Base-by-base conservation (phyloP, 352 stramenopile species). In the Lagenidium sp. region DNA sequence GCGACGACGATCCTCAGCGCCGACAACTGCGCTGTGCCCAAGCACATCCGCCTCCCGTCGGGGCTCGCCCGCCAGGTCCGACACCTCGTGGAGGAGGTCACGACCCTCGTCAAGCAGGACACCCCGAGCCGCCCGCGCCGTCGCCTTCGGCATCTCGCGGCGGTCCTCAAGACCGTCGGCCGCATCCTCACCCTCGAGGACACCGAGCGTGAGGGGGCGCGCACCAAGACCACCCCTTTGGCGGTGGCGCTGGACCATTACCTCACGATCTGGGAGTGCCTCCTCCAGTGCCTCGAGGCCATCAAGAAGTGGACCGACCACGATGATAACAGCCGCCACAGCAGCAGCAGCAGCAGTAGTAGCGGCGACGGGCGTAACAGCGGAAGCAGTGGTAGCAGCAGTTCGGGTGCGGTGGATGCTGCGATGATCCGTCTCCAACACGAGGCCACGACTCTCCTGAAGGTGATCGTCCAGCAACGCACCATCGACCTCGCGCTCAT, bases 401-500 rank as follows among this genome's bases (percentile, higher is more conserved):
- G 51, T n/a, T n/a, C n/a, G n/a, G n/a, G n/a, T n/a, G n/a, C n/a
- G n/a, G n/a, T n/a, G n/a, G n/a, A n/a, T n/a, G n/a, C n/a, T n/a
- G n/a, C n/a, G n/a, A n/a, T n/a, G n/a, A n/a, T n/a, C n/a, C n/a
- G n/a, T n/a, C n/a, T n/a, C n/a, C n/a, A n/a, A n/a, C n/a, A n/a
- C n/a, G n/a, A n/a, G n/a, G n/a, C 55, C 19, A 40, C 76, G 21
- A 47, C 41, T 16, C 41, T 87, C 28, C 28, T 81, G 7, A 38
- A 55, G 11, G 35, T 72, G 19, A 61, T 85, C 21, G 50, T 78
- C 26, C 60, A 65, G 37, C 61, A 66, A 37, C 57, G 63, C 12
- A 69, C 83, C 45, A 69, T 87, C 38, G 75, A 87, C 39, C 55
- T 65, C 3, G 49, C 80, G 23, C 44, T 87, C 34, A 60, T 84